Percentiles rank a stretch among this genome's conserved stretches.
Evolutionary conservation across 2,329 filamentous ascomycete genomes (phyloP).

Genomic region (Aureobasidium namibiae): DNA sequence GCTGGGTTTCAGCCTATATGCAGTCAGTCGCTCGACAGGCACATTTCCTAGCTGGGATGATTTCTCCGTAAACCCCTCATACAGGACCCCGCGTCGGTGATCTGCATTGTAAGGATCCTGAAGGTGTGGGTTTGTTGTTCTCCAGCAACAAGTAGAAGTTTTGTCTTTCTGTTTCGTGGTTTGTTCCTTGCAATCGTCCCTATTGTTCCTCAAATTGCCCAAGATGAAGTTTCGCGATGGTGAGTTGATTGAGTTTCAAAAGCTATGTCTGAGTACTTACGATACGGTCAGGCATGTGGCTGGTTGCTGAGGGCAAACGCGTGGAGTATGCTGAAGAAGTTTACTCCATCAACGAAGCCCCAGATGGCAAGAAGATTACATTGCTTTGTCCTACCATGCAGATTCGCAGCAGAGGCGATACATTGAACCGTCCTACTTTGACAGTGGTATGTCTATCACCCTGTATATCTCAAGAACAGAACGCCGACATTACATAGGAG

Average conservation of each 20-base stretch:
- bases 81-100: neutral
- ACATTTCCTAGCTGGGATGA: neutral
- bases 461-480: conserved; percentile 4
- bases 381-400: conserved; percentile 52
- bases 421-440: conserved; percentile 47
- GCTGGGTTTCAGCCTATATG: neutral
- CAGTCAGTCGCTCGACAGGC: neutral
- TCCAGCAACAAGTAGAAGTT: neutral
- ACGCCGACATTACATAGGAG: conserved; percentile 27
- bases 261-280: neutral
- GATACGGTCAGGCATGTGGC: conserved; percentile 49
- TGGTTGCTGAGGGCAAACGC: conserved; percentile 51
- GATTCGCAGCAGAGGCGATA: conserved; percentile 47
- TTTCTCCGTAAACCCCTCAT: conserved; percentile 1
- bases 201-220: neutral
- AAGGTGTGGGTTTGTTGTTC: neutral
- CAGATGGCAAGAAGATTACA: conserved; percentile 40
- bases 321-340: conserved; percentile 61
- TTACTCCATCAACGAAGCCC: conserved; percentile 41
- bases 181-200: neutral
- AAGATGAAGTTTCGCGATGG: conserved; percentile 56
- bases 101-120: neutral
- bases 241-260: conserved; percentile 15
- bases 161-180: neutral
- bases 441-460: conserved; percentile 35